These are phyloP conservation scores for Botrytis medusae DNA, from an alignment of 2,329 filamentous ascomycete species.

Conservation along the genomic window DNA sequence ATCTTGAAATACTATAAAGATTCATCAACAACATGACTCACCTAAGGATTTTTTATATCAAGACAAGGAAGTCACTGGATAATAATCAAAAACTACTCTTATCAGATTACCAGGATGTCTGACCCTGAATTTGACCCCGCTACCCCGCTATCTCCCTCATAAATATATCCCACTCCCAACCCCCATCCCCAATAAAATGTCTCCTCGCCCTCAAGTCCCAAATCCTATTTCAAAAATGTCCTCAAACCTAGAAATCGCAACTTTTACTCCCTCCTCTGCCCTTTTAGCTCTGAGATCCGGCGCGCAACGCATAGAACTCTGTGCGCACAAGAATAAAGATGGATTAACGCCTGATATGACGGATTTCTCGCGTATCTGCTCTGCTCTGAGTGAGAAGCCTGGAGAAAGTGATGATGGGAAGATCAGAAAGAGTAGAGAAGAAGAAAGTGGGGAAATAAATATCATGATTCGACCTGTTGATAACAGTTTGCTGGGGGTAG, in stretches of 20 bases:
- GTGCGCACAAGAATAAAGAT: slow-evolving; percentile 43
- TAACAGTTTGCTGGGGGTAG: not conserved
- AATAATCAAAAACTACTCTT: not conserved
- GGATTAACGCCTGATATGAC: slow-evolving; percentile 44
- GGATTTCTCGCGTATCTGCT: slow-evolving; percentile 19
- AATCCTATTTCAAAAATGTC: not conserved
- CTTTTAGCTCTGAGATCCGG: slow-evolving; percentile 44
- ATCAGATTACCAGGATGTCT: not conserved
- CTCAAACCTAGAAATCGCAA: slow-evolving; percentile 48
- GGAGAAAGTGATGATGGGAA: not conserved
- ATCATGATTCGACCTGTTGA: slow-evolving; percentile 53
- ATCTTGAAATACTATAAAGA: rapidly evolving
- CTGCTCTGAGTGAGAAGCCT: not conserved
- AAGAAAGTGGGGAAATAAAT: slow-evolving; percentile 27
- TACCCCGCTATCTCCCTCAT: not conserved
- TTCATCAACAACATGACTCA: rapidly evolving
- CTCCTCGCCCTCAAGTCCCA: not conserved
- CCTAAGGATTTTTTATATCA: too few relatives aligned
- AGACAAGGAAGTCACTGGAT: not conserved
- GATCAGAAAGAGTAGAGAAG: too few relatives aligned
- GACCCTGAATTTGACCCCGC: not conserved
- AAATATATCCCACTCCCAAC: not conserved
- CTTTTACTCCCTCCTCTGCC: slow-evolving; percentile 48
- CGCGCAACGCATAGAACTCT: slow-evolving; percentile 54
- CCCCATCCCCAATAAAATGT: not conserved